Conservation (phyloP, 2,329 filamentous ascomycete species). For the Phialophora macrospora region DNA sequence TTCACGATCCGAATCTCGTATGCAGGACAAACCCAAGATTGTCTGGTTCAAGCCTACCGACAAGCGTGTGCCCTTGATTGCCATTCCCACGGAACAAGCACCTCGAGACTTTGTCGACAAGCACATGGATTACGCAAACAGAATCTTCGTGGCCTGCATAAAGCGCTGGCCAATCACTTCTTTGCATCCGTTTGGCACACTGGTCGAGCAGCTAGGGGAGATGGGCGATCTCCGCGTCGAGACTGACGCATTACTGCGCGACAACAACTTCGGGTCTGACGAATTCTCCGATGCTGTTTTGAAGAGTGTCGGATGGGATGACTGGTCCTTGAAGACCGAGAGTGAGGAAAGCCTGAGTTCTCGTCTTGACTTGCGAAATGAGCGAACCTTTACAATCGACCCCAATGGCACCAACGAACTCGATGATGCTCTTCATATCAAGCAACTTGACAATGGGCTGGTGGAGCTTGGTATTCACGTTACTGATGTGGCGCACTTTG, state of each 20-base stretch:
- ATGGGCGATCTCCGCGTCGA: slow-evolving; percentile 98
- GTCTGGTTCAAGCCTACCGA: slow-evolving; percentile 99
- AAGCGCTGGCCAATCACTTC: slow-evolving; percentile 99
- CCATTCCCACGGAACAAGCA: slow-evolving; percentile 96
- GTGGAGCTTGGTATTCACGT: slow-evolving; percentile 96
- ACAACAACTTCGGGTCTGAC: slow-evolving; percentile 98
- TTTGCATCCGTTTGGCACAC: slow-evolving; percentile 96
- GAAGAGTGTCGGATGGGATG: slow-evolving; percentile 87
- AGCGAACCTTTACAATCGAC: slow-evolving; percentile 90
- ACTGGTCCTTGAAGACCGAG: slow-evolving; percentile 87
- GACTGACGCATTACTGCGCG: slow-evolving; percentile 91
- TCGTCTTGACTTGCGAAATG: slow-evolving; percentile 87
- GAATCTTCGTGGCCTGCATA: slow-evolving; percentile 98
- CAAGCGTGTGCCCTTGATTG: slow-evolving; percentile 96
- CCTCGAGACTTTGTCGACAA: slow-evolving; percentile 98
- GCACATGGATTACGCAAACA: slow-evolving; percentile 95
- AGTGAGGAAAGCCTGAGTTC: slow-evolving; percentile 72
- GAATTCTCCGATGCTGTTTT: slow-evolving; percentile 97
- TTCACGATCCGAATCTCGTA: slow-evolving; percentile 75
- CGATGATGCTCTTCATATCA: slow-evolving; percentile 91
- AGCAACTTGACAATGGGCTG: slow-evolving; percentile 78
- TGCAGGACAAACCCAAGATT: slow-evolving; percentile 98
- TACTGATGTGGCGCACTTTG: slow-evolving; percentile 92
- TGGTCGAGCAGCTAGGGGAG: slow-evolving; percentile 93
- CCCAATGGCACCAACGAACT: slow-evolving; percentile 85